Evolutionary conservation across 805 yeast species (phyloP), one percentile per base, ranked within the genome.

Genomic region (Saccharomycopsis microspora): DNA sequence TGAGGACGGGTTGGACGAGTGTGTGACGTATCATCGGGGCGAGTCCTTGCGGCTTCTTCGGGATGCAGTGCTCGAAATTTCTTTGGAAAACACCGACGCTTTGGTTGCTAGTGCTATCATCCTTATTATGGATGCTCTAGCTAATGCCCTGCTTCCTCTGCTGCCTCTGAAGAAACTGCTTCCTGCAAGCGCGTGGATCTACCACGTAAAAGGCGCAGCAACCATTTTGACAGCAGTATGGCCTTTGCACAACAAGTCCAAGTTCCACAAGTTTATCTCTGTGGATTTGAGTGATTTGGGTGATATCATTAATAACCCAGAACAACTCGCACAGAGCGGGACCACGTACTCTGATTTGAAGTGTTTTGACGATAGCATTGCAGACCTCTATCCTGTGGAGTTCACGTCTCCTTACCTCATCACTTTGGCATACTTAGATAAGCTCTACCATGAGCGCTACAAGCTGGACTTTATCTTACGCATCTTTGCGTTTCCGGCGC

Each of bases 151-250:
- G 77, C 41, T 61, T 32, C 65, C 66, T 5, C 46, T 61, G 3
- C 48, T 60, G 3, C 60, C 64, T 3, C 48, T 55, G 3, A 59
- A 63, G 10, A 64, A 70, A 5, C 80, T 88, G 3, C 64, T 88
- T 49, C 95, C 96, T 1, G 89, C 97, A 2, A 80, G 93, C 3
- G 95, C 97, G 0, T 90, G 97, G 97, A 80, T 90, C 48, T 93
- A 86, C 69, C 97, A 90, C 59, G 96, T 90, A 8, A 85, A 93
- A 57, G 97, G 97, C 33, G 96, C 97, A 0, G 96, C 96, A 4
- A 89, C 97, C 0, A 90, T 90, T 46, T 69, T 90, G 44, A 85
- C 96, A 1, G 95, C 96, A 0, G 96, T 89, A n/a, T 87, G 96
- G 88, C 96, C 96, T 3, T 67, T 88, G 44, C 80, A 81, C 42